Percentiles rank a stretch among this genome's conserved stretches.
These are phyloP conservation scores for Onygenales sp. DNA, from an alignment of 2,329 filamentous ascomycete genomes.

Conservation along the genomic window DNA sequence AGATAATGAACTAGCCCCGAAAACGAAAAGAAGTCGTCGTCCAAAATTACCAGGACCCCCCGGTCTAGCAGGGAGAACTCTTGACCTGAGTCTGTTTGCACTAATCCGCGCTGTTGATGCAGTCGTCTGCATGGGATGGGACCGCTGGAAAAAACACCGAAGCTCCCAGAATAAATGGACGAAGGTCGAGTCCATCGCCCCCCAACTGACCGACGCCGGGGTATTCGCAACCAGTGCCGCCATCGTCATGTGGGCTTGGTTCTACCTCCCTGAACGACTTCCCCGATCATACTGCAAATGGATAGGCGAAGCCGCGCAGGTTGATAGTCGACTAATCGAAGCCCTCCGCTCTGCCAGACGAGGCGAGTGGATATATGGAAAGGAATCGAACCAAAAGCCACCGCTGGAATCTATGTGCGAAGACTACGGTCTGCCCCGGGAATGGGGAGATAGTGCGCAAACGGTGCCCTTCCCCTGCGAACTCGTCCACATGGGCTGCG, in stretches of 20 bases:
- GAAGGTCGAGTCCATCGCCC: constrained; percentile 31
- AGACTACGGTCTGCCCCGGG: constrained; percentile 59
- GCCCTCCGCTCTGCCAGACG: constrained; percentile 58
- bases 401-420: constrained; percentile 63
- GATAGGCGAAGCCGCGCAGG: constrained; percentile 67
- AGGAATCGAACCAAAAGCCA: constrained; percentile 59
- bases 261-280: constrained; percentile 63
- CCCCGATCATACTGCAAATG: constrained; percentile 69
- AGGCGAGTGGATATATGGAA: constrained; percentile 60
- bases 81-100: constrained; percentile 76
- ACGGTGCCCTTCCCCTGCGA: constrained; percentile 70
- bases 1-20: not conserved
- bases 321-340: constrained; percentile 65
- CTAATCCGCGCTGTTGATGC: constrained; percentile 64
- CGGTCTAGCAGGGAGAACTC: constrained; percentile 57
- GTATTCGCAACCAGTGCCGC: constrained; percentile 65
- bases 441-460: constrained; percentile 62
- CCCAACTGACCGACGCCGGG: constrained; percentile 51
- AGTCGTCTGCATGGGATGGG: constrained; percentile 57
- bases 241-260: constrained; percentile 82
- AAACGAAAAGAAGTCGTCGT: constrained; percentile 3
- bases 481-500: constrained; percentile 71
- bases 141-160: constrained; percentile 30
- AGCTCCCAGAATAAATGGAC: constrained; percentile 21
- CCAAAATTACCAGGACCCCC: constrained; percentile 14